Percentiles rank a stretch among this genome's conserved stretches.
Conservation (phyloP, 768 basidiomycete genomes). For the Rubroboletus pulcherrimus region DNA sequence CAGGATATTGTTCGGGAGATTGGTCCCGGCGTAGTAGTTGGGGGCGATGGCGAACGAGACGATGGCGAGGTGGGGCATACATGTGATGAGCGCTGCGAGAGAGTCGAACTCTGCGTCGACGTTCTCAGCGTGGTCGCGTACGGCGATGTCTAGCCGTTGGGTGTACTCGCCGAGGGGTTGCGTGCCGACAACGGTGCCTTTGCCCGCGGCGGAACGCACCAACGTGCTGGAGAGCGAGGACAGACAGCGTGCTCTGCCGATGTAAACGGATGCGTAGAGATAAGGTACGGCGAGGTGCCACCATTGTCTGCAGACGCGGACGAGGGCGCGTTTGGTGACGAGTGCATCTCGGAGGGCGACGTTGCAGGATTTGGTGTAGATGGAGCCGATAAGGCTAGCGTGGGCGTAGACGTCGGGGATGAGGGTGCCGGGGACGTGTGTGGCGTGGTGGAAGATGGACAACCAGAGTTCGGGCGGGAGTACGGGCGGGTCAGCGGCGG, state of each 20-base stretch:
- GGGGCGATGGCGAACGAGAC: conserved; percentile 13
- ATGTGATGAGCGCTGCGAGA: conserved; percentile 11
- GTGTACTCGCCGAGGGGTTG: conserved; percentile 22
- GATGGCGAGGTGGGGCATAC: conserved; percentile 19
- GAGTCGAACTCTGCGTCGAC: not conserved
- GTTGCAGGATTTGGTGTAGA: conserved; percentile 1
- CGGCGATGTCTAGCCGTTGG: conserved; percentile 24
- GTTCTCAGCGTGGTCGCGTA: conserved; percentile 12
- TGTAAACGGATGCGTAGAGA: conserved; percentile 25
- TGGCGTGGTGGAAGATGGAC: conserved; percentile 20
- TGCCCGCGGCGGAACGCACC: conserved; percentile 5
- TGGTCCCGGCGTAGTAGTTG: not conserved
- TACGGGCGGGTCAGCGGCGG: not conserved
- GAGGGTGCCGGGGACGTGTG: conserved; percentile 17
- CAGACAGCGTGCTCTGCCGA: conserved; percentile 17
- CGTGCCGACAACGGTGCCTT: conserved; percentile 7
- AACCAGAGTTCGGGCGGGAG: conserved; percentile 27
- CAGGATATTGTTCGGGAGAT: conserved; percentile 7
- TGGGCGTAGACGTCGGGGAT: conserved; percentile 24
- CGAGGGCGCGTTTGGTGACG: conserved; percentile 25
- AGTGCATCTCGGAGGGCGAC: conserved; percentile 15
- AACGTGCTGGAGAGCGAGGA: conserved; percentile 17
- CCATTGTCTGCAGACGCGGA: conserved; percentile 30
- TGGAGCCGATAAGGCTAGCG: conserved; percentile 6
- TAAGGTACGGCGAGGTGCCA: conserved; percentile 21